Evolutionary conservation across 176 grass and related monocot genomes (phyloP), one percentile per base, ranked within the genome.

Genomic region (Carex cristatella): DNA sequence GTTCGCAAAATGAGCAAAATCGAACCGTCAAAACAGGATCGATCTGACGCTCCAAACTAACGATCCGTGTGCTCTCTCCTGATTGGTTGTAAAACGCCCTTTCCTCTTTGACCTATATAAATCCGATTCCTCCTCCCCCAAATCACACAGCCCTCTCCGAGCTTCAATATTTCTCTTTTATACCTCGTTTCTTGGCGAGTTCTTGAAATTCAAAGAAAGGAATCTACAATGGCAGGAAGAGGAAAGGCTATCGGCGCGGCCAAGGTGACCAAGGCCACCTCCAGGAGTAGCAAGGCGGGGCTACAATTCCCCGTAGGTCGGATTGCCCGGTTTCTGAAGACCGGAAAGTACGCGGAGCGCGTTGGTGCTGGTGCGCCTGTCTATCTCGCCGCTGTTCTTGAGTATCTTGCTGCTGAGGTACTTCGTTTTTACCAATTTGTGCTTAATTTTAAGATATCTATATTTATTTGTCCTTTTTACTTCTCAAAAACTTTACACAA

Each of bases 341-440:
- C 81, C 0, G 81, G 81, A 1, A 83, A 83, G 81, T 83, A 69
- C 10, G 81, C 81, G 10, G 81, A 83, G 63, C 81, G 81, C 9
- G 81, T 83, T 2, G 81, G 81, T 18, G 81, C 81, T 33, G 81
- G 81, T 67, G 81, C 81, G 0, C 81, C 81, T 10, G 81, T 83
- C 12, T 83, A 83, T 10, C 81, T 83, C 12, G 81, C 81, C 2
- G 81, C 81, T 67, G 81, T 83, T 83, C 81, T 83, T 67, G 81
- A 83, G 13, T 83, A 83, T 19, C 65, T 83, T 46, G 81, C 81
- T 10, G 81, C 81, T 67, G 81, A 83, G 81, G 81, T 83, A 83
- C 8, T 37, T 48, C 11, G 0, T 4, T 58, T 33, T 74, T 12
- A 10, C 44, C 44, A 46, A 46, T 28, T 40, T 13, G 5, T 51